Conservation (phyloP, 495 filamentous ascomycete species). For the Bryoglossum gracile region DNA sequence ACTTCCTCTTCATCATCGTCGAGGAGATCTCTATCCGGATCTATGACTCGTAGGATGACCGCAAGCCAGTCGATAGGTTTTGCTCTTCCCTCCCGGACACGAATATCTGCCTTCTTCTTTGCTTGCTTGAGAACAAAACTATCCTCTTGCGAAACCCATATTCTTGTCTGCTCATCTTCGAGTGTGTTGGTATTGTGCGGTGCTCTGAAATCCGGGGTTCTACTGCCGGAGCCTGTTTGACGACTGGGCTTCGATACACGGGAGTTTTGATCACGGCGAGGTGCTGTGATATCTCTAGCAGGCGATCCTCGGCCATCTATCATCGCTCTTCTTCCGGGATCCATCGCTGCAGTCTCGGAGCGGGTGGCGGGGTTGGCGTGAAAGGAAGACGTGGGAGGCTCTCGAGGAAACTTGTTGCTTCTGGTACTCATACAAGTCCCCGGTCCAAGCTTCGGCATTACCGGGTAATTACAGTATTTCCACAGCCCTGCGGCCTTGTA, state of each 20-base stretch:
- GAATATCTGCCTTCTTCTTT: slow-evolving; percentile 95
- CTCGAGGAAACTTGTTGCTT: too few relatives aligned
- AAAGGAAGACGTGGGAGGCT: too few relatives aligned
- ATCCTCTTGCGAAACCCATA: slow-evolving; percentile 92
- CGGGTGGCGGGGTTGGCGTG: not conserved
- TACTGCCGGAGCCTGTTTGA: slow-evolving; percentile 6
- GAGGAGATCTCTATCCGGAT: slow-evolving; percentile 66
- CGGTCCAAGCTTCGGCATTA: too few relatives aligned
- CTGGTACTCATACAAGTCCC: too few relatives aligned
- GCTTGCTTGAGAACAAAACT: slow-evolving; percentile 93
- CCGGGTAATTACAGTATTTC: too few relatives aligned
- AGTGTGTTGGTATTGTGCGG: slow-evolving; percentile 51
- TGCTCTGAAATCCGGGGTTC: slow-evolving; percentile 24
- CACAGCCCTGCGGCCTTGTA: too few relatives aligned
- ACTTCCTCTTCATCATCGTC: slow-evolving; percentile 83
- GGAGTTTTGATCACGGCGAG: slow-evolving; percentile 20
- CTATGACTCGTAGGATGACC: slow-evolving; percentile 80
- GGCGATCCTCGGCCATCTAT: slow-evolving; percentile 19
- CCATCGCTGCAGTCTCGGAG: slow-evolving; percentile 10
- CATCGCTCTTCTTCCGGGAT: slow-evolving; percentile 24
- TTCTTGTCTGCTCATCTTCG: slow-evolving; percentile 68
- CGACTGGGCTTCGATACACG: slow-evolving; percentile 22
- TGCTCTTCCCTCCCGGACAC: slow-evolving; percentile 87
- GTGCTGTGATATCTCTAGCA: slow-evolving; percentile 21
- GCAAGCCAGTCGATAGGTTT: slow-evolving; percentile 95